Evolutionary conservation across 2,329 filamentous ascomycete species (phyloP).

Genomic region (Hypocreales sp.): DNA sequence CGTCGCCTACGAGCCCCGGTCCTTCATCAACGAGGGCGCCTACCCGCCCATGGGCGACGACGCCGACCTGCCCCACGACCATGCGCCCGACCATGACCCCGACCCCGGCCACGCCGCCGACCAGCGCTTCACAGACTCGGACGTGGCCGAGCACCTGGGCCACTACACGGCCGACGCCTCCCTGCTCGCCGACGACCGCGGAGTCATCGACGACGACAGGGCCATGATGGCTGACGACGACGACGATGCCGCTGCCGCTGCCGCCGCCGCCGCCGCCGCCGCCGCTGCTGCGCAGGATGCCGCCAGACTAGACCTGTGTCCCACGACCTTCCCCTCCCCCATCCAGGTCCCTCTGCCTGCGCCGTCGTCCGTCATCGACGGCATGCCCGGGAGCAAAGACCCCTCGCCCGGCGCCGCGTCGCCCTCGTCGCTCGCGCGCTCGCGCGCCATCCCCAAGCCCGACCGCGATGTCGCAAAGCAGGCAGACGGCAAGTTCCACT

Average conservation of each 20-base stretch:
- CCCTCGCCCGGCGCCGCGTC: conserved; percentile 15
- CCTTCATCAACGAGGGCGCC: conserved; percentile 30
- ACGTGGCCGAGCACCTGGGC: conserved; percentile 25
- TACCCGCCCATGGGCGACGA: conserved; percentile 32
- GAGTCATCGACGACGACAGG: conserved; percentile 11
- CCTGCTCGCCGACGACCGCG: conserved; percentile 19
- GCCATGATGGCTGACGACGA: conserved; percentile 22
- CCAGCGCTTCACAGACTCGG: conserved; percentile 26
- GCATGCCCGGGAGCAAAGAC: conserved; percentile 18
- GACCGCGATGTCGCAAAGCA: conserved; percentile 45
- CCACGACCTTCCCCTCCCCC: conserved; percentile 17
- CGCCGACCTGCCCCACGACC: too few species aligned
- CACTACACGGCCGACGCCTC: conserved; percentile 25
- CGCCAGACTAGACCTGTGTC: conserved; percentile 21
- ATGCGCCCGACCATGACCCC: conserved; percentile 11
- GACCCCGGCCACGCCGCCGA: conserved; percentile 24
- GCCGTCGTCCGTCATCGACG: conserved; percentile 15
- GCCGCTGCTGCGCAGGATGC: conserved; percentile 20
- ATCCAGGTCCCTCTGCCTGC: conserved; percentile 15
- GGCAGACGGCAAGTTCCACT: conserved; percentile 59
- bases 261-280: neutral
- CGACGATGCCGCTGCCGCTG: neutral
- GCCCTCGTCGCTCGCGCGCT: conserved; percentile 19
- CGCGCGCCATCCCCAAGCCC: conserved; percentile 42
- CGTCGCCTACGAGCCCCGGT: conserved; percentile 34